Evolutionary conservation across 257 asterid species (phyloP).

Genomic region (Forsythia viridissima): DNA sequence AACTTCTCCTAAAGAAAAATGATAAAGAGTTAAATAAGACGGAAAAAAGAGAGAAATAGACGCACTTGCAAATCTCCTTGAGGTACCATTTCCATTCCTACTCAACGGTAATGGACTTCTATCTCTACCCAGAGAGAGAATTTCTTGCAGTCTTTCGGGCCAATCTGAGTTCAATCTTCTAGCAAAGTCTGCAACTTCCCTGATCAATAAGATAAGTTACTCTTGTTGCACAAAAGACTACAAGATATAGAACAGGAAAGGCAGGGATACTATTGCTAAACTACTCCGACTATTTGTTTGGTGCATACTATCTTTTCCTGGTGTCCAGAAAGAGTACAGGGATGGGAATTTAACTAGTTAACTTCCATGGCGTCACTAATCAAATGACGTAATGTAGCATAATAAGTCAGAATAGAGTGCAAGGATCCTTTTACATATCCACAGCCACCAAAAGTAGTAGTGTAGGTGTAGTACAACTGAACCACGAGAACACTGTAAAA

Average conservation of each 20-base stretch:
- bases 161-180: constrained; percentile 92
- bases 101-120: constrained; percentile 58
- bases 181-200: constrained; percentile 99
- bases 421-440: not conserved
- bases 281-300: not conserved
- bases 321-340: not conserved
- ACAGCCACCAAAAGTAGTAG: not conserved
- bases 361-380: no score
- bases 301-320: no score
- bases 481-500: not conserved
- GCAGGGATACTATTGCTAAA: not conserved
- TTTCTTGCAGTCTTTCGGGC: constrained; percentile 91
- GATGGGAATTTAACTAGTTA: not conserved
- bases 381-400: not conserved
- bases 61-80: constrained; percentile 63
- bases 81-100: constrained; percentile 68
- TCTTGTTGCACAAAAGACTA: not conserved
- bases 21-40: not conserved
- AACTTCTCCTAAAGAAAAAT: not conserved
- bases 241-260: constrained; percentile 1
- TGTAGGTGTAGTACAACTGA: not conserved
- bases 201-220: constrained; percentile 34
- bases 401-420: not conserved
- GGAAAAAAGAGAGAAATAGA: not conserved
- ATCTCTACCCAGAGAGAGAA: constrained; percentile 77